Base-by-base conservation (phyloP, 495 filamentous ascomycete genomes). In the Podospora anserina region DNA sequence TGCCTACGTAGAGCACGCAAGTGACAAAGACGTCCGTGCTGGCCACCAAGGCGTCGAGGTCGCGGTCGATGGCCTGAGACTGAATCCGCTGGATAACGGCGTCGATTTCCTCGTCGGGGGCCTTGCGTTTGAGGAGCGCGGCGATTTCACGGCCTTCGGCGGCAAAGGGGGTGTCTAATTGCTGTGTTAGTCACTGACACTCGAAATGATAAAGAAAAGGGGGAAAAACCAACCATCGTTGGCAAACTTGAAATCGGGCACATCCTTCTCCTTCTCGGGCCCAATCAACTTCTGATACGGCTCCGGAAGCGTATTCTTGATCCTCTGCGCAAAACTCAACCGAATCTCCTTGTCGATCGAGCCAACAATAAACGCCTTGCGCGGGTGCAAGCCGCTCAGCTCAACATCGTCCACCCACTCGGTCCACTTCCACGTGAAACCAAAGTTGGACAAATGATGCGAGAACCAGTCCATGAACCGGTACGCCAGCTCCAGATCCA, bases 351-450 rank as follows among this genome's bases (percentile, higher is more conserved):
- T 98, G 78, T 99, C 96, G 60, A 99, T 81, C 11, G 92, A 88
- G 11, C 93, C 95, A 23, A 86, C 78, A 57, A 99, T 96, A 78
- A 98, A 97, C 5, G 94, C 90, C 80, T 97, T 97, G 76, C 90
- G 90, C 13, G 95, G 93, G 76, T 97, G 88, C 19, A 95, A 78
- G 56, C 88, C 79, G 0, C 92, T 84, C 27, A 94, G 86, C 13
- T 87, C 86, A 19, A 97, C 85, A 78, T 98, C 92, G 54, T 96
- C 92, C 66, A 91, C 86, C 95, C 95, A 99, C 81, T 99, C 95
- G 20, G 90, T 90, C 95, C 95, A 99, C 80, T 98, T 98, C 95
- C 95, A 99, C 3, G 96, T 95, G 74, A 98, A 99, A 54, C 96
- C 95, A 74, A 98, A 99, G 80, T 99, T 99, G 78, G 93, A 97